Percentiles rank a stretch among this genome's conserved stretches.
phyloP scores from a whole-genome alignment of 179 eudicot species.

The Nepenthes alata region DNA sequence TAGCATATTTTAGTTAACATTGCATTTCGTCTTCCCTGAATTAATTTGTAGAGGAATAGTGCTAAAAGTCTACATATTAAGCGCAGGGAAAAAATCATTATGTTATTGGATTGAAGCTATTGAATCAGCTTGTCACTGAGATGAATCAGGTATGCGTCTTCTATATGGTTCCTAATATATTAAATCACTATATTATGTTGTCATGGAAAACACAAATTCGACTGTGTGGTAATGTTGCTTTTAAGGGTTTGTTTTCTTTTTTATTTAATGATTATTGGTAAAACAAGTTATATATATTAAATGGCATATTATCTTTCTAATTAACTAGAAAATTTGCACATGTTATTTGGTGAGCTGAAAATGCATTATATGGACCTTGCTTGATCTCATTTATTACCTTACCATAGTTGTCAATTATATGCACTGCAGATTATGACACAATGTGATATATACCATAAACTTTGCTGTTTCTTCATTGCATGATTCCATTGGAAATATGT shows the following conservation, averaged over 20 bases:
- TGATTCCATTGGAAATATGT: not conserved
- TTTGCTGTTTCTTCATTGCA: not conserved
- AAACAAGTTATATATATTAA: too few relatives aligned
- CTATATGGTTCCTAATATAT: not conserved
- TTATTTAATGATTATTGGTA: not conserved
- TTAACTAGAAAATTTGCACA: too few relatives aligned
- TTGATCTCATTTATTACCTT: too few relatives aligned
- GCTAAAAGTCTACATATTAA: not conserved
- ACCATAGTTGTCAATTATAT: too few relatives aligned
- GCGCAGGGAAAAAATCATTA: slow-evolving; percentile 32
- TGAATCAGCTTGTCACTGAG: slow-evolving; percentile 39
- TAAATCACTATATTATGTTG: not conserved
- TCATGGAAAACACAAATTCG: not conserved
- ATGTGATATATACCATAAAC: too few relatives aligned
- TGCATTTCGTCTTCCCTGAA: not conserved
- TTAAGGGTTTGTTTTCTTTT: not conserved
- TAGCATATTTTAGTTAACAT: too few relatives aligned
- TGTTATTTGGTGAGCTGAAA: too few relatives aligned
- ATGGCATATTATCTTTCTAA: too few relatives aligned
- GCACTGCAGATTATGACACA: too few relatives aligned
- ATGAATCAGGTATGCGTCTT: slow-evolving; percentile 32
- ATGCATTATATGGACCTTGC: too few relatives aligned
- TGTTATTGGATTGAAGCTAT: slow-evolving; percentile 41
- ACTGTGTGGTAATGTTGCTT: not conserved
- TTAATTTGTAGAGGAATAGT: not conserved